Evolutionary conservation across 345 rosid species (phyloP).

Genomic region (Mangifera indica): DNA sequence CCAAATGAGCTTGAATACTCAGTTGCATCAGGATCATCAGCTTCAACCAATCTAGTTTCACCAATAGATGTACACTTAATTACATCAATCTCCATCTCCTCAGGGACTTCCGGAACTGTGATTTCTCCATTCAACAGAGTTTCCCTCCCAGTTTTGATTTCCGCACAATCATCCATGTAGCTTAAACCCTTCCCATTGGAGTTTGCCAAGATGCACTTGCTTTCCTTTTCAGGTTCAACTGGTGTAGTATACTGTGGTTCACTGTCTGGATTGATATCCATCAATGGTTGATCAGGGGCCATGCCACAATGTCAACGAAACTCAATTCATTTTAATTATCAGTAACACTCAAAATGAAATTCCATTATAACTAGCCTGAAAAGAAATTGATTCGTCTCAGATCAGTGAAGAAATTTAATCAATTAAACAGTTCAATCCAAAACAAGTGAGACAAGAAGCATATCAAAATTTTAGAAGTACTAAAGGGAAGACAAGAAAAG

Average conservation of each 20-base stretch:
- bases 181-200: slow-evolving; percentile 28
- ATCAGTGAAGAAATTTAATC: slow-evolving; percentile 7
- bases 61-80: slow-evolving; percentile 31
- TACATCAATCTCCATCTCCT: slow-evolving; percentile 62
- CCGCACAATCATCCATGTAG: slow-evolving; percentile 33
- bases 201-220: slow-evolving; percentile 24
- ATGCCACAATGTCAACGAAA: slow-evolving; percentile 21
- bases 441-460: background rate
- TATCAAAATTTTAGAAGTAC: background rate
- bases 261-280: slow-evolving; percentile 41
- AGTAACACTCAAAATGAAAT: slow-evolving; percentile 4
- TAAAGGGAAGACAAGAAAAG: background rate
- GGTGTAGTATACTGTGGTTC: slow-evolving; percentile 23
- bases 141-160: slow-evolving; percentile 22
- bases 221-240: slow-evolving; percentile 35
- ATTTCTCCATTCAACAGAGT: slow-evolving; percentile 24
- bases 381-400: slow-evolving; percentile 1
- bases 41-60: slow-evolving; percentile 24
- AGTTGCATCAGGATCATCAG: slow-evolving; percentile 76
- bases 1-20: slow-evolving; percentile 90
- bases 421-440: slow-evolving; percentile 1
- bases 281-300: slow-evolving; percentile 34
- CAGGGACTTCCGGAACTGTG: slow-evolving; percentile 27
- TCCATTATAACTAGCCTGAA: slow-evolving; percentile 23
- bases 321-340: slow-evolving; percentile 13